A percentile compares a stretch with the other conserved stretches of the same genome.
Evolutionary conservation across 2,329 filamentous ascomycete genomes (phyloP).

Genomic region (Diplocarpon rosae): DNA sequence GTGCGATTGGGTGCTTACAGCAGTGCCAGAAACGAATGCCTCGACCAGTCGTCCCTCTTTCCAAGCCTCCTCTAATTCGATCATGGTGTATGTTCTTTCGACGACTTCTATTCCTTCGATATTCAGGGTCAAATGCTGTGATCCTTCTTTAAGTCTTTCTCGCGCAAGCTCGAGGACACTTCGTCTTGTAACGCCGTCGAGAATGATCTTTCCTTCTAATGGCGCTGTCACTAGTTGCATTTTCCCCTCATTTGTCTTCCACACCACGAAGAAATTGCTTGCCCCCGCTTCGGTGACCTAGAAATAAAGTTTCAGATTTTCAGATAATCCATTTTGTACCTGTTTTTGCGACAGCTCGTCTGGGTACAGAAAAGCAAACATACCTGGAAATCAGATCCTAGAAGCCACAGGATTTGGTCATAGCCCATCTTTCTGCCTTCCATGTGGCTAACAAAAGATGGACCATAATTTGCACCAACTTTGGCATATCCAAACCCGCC

Average conservation of each 20-base stretch:
- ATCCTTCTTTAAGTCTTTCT: constrained; percentile 41
- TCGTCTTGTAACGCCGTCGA: constrained; percentile 74
- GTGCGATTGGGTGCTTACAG: constrained; percentile 41
- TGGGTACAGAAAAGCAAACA: background rate
- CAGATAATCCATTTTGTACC: background rate
- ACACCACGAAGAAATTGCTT: constrained; percentile 83
- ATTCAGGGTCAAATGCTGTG: constrained; percentile 9
- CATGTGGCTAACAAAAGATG: constrained; percentile 62
- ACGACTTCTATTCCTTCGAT: constrained; percentile 53
- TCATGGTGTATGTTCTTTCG: constrained; percentile 72
- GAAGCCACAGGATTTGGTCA: constrained; percentile 87
- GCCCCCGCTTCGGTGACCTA: constrained; percentile 85
- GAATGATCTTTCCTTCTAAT: constrained; percentile 69
- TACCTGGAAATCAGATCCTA: constrained; percentile 47
- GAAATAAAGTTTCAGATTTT: background rate
- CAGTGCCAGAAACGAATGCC: constrained; percentile 78
- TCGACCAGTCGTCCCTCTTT: constrained; percentile 70
- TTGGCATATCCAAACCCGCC: constrained; percentile 90
- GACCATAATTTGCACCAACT: constrained; percentile 74
- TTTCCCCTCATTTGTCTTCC: constrained; percentile 53
- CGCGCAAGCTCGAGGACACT: constrained; percentile 66
- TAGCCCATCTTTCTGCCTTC: constrained; percentile 65
- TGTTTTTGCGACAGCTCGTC: background rate
- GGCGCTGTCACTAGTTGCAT: constrained; percentile 72
- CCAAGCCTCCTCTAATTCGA: constrained; percentile 61